Percentiles rank a stretch among this genome's conserved stretches.
These are phyloP conservation scores for Protomyces inouyei DNA, from an alignment of 1,139 yeast genomes.

Conservation along the genomic window DNA sequence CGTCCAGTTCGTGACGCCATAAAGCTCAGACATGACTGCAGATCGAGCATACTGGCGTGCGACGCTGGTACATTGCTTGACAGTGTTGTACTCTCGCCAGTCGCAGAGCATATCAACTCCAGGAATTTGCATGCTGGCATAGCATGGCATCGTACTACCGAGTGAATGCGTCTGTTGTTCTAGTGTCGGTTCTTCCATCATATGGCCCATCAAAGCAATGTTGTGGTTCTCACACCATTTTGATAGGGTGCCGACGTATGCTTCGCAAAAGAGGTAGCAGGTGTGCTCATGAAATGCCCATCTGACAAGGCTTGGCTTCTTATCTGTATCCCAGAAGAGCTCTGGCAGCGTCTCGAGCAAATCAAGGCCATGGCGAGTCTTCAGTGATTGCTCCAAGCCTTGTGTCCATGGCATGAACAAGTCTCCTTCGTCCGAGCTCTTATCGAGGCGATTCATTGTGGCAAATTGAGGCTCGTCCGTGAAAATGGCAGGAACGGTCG, in stretches of 20 bases:
- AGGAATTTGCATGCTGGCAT: conserved; percentile 22
- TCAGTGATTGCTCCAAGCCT: conserved; percentile 1
- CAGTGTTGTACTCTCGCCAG: conserved; percentile 19
- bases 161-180: conserved; percentile 20
- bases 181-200: conserved; percentile 26
- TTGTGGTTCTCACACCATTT: conserved; percentile 17
- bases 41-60: conserved; percentile 18
- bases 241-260: conserved; percentile 12
- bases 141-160: conserved; percentile 18
- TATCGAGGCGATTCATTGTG: conserved; percentile 5
- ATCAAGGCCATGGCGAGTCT: conserved; percentile 4
- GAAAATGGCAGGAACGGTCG: conserved; percentile 18
- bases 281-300: conserved; percentile 17
- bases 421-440: conserved; percentile 7
- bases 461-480: conserved; percentile 24
- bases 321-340: conserved; percentile 12
- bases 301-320: neutral
- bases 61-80: conserved; percentile 22
- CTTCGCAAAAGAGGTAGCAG: conserved; percentile 9
- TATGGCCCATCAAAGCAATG: conserved; percentile 22
- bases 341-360: conserved; percentile 10
- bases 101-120: conserved; percentile 23
- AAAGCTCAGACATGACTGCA: conserved; percentile 18
- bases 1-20: conserved; percentile 22
- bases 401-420: conserved; percentile 20